These are phyloP conservation scores for Fomitopsis schrenkii DNA, from an alignment of 1,284 basidiomycete species.

Conservation along the genomic window DNA sequence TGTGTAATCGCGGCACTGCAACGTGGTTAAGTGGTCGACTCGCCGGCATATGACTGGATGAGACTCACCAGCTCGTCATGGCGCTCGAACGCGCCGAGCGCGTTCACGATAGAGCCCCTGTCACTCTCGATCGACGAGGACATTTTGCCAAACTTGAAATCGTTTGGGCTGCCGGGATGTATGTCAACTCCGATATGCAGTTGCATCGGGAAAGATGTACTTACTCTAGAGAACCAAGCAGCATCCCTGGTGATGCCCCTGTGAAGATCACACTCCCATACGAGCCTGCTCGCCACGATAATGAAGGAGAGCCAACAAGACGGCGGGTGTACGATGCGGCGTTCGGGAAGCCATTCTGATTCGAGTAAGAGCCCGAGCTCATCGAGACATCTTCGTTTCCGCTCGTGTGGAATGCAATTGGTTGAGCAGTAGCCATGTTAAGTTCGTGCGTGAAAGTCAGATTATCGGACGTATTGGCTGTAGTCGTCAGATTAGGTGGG, in stretches of 20 bases:
- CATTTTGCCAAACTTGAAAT: conserved; percentile 49
- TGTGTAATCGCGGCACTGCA: conserved; percentile 74
- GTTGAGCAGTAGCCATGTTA: conserved; percentile 45
- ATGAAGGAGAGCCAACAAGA: conserved; percentile 59
- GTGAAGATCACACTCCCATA: conserved; percentile 59
- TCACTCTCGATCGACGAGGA: conserved; percentile 61
- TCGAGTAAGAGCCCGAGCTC: conserved; percentile 46
- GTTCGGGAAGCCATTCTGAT: conserved; percentile 48
- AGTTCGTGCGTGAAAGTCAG: conserved; percentile 9
- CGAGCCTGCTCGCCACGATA: conserved; percentile 63
- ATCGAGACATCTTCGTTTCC: conserved; percentile 33
- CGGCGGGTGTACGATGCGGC: conserved; percentile 60
- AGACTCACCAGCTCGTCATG: conserved; percentile 67
- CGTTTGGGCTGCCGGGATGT: conserved; percentile 38
- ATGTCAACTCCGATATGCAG: neutral
- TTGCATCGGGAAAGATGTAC: conserved; percentile 19
- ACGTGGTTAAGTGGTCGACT: neutral
- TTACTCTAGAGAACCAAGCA: conserved; percentile 61
- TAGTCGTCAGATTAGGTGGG: conserved; percentile 8
- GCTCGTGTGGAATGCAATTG: conserved; percentile 38
- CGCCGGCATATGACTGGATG: neutral
- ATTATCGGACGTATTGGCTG: conserved; percentile 1
- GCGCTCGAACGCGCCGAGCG: conserved; percentile 60
- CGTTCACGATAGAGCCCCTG: conserved; percentile 58
- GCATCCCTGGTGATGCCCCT: conserved; percentile 56